phyloP scores from a whole-genome alignment of 345 rosid species.

The Boechera stricta region DNA sequence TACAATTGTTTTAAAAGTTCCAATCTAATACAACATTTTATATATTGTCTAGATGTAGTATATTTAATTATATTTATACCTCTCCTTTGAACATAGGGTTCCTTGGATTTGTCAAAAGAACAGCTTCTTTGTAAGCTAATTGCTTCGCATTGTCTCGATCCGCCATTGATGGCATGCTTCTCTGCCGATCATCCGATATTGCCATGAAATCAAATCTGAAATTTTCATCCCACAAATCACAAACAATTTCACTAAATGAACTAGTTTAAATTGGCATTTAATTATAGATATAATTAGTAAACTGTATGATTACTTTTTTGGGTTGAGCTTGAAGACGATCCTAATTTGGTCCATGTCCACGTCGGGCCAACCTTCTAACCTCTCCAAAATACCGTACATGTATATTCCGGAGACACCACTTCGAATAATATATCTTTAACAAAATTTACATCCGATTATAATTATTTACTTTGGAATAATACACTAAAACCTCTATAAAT shows the following conservation, averaged over 20 bases:
- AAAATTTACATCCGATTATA: not conserved
- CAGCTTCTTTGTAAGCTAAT: slow-evolving; percentile 89
- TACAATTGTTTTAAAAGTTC: not conserved
- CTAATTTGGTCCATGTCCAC: slow-evolving; percentile 89
- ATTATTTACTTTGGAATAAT: slow-evolving; percentile 14
- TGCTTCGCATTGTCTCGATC: slow-evolving; percentile 56
- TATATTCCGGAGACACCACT: slow-evolving; percentile 77
- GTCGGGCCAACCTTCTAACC: slow-evolving; percentile 77
- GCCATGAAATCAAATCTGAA: slow-evolving; percentile 85
- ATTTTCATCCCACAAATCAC: not conserved
- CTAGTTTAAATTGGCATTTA: not conserved
- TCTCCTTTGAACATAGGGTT: slow-evolving; percentile 65
- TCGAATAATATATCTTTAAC: slow-evolving; percentile 68
- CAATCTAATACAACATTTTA: not conserved
- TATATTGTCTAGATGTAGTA: not conserved
- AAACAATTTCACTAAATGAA: not conserved
- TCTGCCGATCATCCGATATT: slow-evolving; percentile 67
- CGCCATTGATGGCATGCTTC: slow-evolving; percentile 68
- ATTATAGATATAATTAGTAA: not conserved
- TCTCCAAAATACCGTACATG: slow-evolving; percentile 70
- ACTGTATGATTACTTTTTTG: slow-evolving; percentile 54
- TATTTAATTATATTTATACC: slow-evolving; percentile 39
- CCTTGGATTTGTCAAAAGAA: slow-evolving; percentile 66
- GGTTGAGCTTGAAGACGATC: slow-evolving; percentile 75
- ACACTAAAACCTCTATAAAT: too few species aligned